These are phyloP conservation scores for Sechiopsis laciniata DNA, from an alignment of 306 rosid genomes.

Conservation along the genomic window DNA sequence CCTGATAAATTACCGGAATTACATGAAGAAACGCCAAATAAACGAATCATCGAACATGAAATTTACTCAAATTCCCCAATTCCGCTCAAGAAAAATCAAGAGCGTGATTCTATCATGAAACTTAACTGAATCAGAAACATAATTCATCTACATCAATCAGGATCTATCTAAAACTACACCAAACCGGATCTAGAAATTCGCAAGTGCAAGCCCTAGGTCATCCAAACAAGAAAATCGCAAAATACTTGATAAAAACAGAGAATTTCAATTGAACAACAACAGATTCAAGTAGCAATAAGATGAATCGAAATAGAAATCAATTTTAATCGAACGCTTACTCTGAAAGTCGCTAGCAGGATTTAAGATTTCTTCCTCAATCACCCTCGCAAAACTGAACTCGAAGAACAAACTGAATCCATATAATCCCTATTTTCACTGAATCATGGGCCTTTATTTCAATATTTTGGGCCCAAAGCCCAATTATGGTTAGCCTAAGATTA, in stretches of 20 bases:
- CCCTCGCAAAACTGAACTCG: neutral
- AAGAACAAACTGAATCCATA: neutral
- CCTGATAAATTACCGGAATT: neutral
- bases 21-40: neutral
- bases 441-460: neutral
- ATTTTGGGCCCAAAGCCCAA: neutral
- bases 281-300: neutral
- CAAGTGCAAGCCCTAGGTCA: neutral
- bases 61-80: neutral
- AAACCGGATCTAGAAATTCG: neutral
- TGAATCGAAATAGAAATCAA: neutral
- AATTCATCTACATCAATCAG: neutral
- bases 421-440: neutral
- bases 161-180: neutral
- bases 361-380: neutral
- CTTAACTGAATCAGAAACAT: neutral
- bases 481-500: neutral
- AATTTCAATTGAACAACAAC: neutral
- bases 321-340: constrained; percentile 3
- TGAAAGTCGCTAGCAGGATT: neutral
- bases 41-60: neutral
- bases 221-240: neutral
- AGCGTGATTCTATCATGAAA: neutral
- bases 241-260: too few species aligned
- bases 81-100: neutral